Conservation (phyloP, 164 flowering plant species). For the Tinospora cordifolia region DNA sequence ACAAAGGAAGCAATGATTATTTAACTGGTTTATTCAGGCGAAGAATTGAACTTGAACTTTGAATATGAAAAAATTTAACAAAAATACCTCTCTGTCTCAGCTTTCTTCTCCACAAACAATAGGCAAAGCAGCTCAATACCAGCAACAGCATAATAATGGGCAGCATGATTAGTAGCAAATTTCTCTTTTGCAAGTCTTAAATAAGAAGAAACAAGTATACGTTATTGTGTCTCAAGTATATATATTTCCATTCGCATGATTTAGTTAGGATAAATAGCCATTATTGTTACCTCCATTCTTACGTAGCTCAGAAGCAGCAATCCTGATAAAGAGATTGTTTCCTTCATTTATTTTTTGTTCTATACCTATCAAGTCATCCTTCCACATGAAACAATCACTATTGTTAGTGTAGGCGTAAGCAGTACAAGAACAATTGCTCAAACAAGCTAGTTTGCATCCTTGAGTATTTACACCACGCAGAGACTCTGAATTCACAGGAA, state of each 20-base stretch:
- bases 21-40: background rate
- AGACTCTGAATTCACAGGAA: slow-evolving; percentile 13
- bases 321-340: background rate
- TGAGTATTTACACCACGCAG: background rate
- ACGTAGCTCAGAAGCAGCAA: background rate
- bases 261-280: background rate
- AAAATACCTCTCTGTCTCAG: background rate
- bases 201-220: background rate
- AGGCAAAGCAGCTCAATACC: background rate
- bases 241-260: no score
- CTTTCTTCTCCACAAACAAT: slow-evolving; percentile 1
- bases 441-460: slow-evolving; percentile 16
- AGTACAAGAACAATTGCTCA: background rate
- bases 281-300: background rate
- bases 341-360: slow-evolving; percentile 11
- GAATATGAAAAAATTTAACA: no score
- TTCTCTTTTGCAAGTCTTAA: background rate
- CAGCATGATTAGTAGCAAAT: background rate
- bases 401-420: slow-evolving; percentile 14
- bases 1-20: background rate
- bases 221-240: no score
- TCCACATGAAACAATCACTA: slow-evolving; percentile 11
- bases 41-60: background rate
- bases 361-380: background rate
- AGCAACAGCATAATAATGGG: background rate